phyloP scores from a whole-genome alignment of 768 basidiomycete genomes.

The Trametes cingulata region DNA sequence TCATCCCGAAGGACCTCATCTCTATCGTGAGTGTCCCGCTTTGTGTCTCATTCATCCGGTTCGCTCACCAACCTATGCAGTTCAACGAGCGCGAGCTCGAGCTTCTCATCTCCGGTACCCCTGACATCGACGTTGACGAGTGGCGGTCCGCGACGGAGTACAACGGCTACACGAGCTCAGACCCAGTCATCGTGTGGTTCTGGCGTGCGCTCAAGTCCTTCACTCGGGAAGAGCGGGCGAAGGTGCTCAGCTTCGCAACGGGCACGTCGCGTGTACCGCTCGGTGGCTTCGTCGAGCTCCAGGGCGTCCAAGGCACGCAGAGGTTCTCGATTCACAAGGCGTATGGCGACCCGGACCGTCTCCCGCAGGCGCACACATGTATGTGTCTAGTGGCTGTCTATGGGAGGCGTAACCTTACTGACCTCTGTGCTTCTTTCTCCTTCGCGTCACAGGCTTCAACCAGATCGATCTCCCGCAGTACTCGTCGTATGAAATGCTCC shows the following conservation, averaged over 20 bases:
- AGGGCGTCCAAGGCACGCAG: constrained; percentile 91
- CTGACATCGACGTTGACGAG: constrained; percentile 98
- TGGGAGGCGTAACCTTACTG: background rate
- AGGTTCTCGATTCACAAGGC: constrained; percentile 95
- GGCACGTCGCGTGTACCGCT: constrained; percentile 91
- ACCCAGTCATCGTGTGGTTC: constrained; percentile 98
- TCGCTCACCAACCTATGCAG: constrained; percentile 38
- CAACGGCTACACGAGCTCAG: constrained; percentile 82
- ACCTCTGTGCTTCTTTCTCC: constrained; percentile 2
- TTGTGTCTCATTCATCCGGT: no score
- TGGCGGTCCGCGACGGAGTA: constrained; percentile 93
- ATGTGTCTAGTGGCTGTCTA: constrained; percentile 32
- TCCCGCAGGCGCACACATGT: constrained; percentile 93
- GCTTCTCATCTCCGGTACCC: constrained; percentile 92
- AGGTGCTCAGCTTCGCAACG: constrained; percentile 96
- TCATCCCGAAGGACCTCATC: constrained; percentile 95
- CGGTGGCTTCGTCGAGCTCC: constrained; percentile 93
- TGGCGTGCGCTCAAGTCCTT: constrained; percentile 98
- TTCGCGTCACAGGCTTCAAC: constrained; percentile 69
- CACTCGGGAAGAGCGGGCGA: constrained; percentile 93
- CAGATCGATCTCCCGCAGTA: constrained; percentile 95
- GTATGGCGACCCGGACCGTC: constrained; percentile 80
- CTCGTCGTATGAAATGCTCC: constrained; percentile 94
- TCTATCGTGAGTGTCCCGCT: constrained; percentile 68
- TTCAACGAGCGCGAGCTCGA: constrained; percentile 96